Evolutionary conservation across 352 stramenopile genomes (phyloP).

Genomic region (Lagenidium giganteum): DNA sequence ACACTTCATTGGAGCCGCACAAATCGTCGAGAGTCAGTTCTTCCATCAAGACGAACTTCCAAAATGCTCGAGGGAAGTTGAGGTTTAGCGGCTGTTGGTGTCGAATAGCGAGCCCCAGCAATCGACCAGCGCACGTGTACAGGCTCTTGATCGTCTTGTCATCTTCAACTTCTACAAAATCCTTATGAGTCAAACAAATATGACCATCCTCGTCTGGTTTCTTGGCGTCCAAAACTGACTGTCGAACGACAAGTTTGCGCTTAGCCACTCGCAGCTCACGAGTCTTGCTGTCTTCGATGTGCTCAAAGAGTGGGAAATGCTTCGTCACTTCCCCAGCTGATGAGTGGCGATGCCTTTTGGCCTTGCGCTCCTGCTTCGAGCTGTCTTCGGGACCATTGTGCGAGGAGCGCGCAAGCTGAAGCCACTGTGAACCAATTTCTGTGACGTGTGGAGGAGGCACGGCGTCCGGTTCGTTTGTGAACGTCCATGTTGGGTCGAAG

Average conservation of each 20-base stretch:
- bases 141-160: slow-evolving; percentile 47
- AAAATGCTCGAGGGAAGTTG: slow-evolving; percentile 57
- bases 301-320: slow-evolving; percentile 59
- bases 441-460: slow-evolving; percentile 26
- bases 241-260: slow-evolving; percentile 21
- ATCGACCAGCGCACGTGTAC: slow-evolving; percentile 53
- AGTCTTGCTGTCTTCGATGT: slow-evolving; percentile 18
- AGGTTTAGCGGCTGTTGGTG: slow-evolving; percentile 59
- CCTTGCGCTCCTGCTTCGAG: background rate
- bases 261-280: slow-evolving; percentile 30
- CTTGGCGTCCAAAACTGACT: slow-evolving; percentile 33
- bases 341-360: background rate
- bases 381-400: background rate
- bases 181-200: slow-evolving; percentile 28
- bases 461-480: background rate
- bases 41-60: slow-evolving; percentile 58
- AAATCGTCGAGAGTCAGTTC: slow-evolving; percentile 54
- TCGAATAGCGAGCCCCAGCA: slow-evolving; percentile 65
- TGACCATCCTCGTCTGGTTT: slow-evolving; percentile 19
- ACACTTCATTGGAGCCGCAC: slow-evolving; percentile 45
- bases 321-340: slow-evolving; percentile 1
- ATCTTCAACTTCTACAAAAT: slow-evolving; percentile 31
- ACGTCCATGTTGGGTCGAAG: slow-evolving; percentile 26
- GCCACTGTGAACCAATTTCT: slow-evolving; percentile 59
- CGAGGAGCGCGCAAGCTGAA: slow-evolving; percentile 36